Evolutionary conservation across 352 stramenopile species (phyloP), one percentile per base, ranked within the genome.

Genomic region (Halophytophthora batemanensis): DNA sequence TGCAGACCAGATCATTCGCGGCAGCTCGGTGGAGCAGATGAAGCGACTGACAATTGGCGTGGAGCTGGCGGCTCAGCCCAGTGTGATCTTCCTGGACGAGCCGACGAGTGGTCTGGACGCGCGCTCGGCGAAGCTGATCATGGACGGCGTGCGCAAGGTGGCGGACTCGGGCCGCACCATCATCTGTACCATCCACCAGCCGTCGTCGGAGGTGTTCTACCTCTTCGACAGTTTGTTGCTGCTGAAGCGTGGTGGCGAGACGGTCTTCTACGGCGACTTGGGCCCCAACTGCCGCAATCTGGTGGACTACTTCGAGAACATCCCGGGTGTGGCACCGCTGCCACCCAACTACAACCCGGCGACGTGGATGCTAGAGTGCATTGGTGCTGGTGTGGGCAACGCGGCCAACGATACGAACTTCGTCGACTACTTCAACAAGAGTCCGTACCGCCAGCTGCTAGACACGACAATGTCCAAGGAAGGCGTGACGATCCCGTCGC

Each of bases 131-230:
- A 78, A 94, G 43, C 56, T 89, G 40, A 63, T 97, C 21, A 89
- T 96, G 53, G 69, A 91, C n/a, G 71, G 91, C 0, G 69, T 97
- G 15, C 85, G 90, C 56, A 91, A 95, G 47, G 74, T 96, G 34
- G 86, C 88, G 13, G 56, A 71, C 39, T 73, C 72, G 12, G 86
- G 87, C 4, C 63, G 71, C 15, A 90, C 77, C 12, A 61, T 96
- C 18, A 62, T 95, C 0, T 93, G 88, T 38, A 95, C 84, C 19
- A 96, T 96, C 59, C 87, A 96, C 57, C 87, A 96, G 64, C 87
- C 85, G 12, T 75, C 69, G 12, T 74, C 71, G 10, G 72, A 91
- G 43, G 73, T 95, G 1, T 93, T 95, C 29, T 71, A 77, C 15
- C 72, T 77, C 21, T 91, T 93, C 62, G 81, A 95, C 61, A 68